Evolutionary conservation across 202 grass and related monocot genomes (phyloP).

Genomic region (Dendrocalamus latiflorus): DNA sequence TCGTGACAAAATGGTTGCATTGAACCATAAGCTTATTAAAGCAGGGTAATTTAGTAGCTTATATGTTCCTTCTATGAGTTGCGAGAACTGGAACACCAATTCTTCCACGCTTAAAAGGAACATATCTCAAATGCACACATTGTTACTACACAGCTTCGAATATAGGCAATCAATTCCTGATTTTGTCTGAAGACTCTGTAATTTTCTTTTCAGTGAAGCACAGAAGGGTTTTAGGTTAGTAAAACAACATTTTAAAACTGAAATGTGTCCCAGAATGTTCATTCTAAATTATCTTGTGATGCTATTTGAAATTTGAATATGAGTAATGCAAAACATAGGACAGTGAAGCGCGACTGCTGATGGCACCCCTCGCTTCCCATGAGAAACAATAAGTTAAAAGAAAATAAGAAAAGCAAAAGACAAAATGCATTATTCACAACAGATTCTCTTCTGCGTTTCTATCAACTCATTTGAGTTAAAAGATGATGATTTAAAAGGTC

Average conservation of each 20-base stretch:
- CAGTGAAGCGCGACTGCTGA: neutral
- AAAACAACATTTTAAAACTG: neutral
- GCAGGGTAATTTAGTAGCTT: neutral
- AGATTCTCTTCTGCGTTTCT: neutral
- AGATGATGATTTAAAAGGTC: neutral
- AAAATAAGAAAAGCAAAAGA: neutral
- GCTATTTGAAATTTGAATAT: neutral
- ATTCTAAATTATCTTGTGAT: neutral
- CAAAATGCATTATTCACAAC: neutral
- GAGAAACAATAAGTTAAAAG: neutral
- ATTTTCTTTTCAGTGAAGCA: neutral
- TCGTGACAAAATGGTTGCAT: constrained; percentile 28
- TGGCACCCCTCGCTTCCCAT: neutral
- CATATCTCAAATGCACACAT: neutral
- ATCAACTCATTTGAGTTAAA: neutral
- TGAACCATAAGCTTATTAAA: neutral
- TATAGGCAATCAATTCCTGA: neutral
- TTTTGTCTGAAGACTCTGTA: neutral
- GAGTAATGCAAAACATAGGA: neutral
- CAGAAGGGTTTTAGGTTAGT: neutral
- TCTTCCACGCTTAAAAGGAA: neutral
- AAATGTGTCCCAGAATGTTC: neutral
- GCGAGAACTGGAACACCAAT: neutral
- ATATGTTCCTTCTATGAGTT: neutral
- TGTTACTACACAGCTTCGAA: neutral